Evolutionary conservation across 257 asterid genomes (phyloP), one percentile per base, ranked within the genome.

Genomic region (Gentiana straminea): DNA sequence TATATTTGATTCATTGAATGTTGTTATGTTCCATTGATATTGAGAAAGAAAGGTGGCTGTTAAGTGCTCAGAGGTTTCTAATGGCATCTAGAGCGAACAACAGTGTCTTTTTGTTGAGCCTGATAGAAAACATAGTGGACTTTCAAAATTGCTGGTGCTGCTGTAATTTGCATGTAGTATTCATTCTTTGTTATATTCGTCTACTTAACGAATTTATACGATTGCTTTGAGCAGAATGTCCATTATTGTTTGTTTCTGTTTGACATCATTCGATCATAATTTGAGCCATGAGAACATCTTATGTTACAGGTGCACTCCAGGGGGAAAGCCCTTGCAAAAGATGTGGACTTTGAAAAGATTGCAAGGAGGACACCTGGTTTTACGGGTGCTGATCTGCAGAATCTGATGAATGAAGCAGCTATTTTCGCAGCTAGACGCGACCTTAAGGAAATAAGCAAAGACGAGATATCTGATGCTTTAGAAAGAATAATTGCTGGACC

Each of bases 401-500:
- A 92, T 79, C 76, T 92, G 77, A 92, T 92, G 99, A 92, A 88
- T 24, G 99, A 92, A 74, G 99, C 99, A 39, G 99, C 99, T 67
- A 92, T 92, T 66, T 86, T 92, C 34, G 99, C 99, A 60, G 97
- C 99, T 41, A 69, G 97, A 49, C 95, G 99, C 33, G 95, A 92
- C 54, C 94, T 92, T 6, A 85, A 83, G 80, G 99, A 92, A 73
- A 92, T 92, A 60, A 92, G 99, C 88, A 92, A 92, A 75, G 95
- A 88, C 38, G 99, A 92, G 82, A 92, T 92, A 57, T 79, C 95
- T 12, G 99, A 92, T 75, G 99, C 97, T 46, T 72, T 92, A 41
- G 99, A 92, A 76, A 88, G 99, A 70, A 88, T 92, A 8, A 92
- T 92, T 68, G 99, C 97, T 61, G 99, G 97, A 43, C 99, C 97